Percentiles rank a stretch among this genome's conserved stretches.
phyloP scores from a whole-genome alignment of 495 filamentous ascomycete genomes.

The Platismatia glauca region DNA sequence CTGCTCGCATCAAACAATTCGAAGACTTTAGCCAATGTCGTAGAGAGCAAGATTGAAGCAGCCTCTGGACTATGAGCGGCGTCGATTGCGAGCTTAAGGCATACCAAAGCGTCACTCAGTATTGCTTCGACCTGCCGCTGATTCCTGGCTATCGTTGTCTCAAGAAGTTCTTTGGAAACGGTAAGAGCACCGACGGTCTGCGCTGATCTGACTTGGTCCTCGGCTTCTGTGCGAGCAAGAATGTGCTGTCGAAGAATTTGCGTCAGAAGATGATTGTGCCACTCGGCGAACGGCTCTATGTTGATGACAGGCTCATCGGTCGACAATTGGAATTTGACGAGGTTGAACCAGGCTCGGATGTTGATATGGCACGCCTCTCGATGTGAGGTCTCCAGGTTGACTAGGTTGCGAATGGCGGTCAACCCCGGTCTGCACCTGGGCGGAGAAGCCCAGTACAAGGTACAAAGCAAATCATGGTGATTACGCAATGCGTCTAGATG shows the following conservation, averaged over 20 bases:
- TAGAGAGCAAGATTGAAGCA: constrained; percentile 30
- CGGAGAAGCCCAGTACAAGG: constrained; percentile 79
- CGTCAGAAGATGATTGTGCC: constrained; percentile 53
- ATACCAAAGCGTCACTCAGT: constrained; percentile 45
- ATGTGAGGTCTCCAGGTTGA: constrained; percentile 72
- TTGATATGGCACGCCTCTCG: constrained; percentile 78
- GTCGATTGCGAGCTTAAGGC: constrained; percentile 43
- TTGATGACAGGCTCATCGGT: constrained; percentile 42
- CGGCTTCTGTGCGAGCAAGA: constrained; percentile 51
- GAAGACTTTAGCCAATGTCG: constrained; percentile 30
- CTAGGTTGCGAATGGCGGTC: constrained; percentile 63
- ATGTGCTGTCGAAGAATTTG: constrained; percentile 51
- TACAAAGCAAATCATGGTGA: constrained; percentile 86
- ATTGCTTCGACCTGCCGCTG: constrained; percentile 53
- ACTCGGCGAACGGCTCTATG: constrained; percentile 54
- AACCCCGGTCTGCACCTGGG: constrained; percentile 58
- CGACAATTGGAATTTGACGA: constrained; percentile 66
- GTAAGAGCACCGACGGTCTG: constrained; percentile 28
- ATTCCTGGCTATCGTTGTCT: constrained; percentile 49
- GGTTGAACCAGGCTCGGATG: constrained; percentile 68
- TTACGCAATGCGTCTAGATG: constrained; percentile 84
- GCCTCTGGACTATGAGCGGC: constrained; percentile 29
- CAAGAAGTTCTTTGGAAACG: constrained; percentile 42
- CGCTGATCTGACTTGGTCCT: constrained; percentile 40
- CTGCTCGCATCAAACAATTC: constrained; percentile 35